Evolutionary conservation across 768 basidiomycete genomes (phyloP).

Genomic region (Atractiella rhizophila): DNA sequence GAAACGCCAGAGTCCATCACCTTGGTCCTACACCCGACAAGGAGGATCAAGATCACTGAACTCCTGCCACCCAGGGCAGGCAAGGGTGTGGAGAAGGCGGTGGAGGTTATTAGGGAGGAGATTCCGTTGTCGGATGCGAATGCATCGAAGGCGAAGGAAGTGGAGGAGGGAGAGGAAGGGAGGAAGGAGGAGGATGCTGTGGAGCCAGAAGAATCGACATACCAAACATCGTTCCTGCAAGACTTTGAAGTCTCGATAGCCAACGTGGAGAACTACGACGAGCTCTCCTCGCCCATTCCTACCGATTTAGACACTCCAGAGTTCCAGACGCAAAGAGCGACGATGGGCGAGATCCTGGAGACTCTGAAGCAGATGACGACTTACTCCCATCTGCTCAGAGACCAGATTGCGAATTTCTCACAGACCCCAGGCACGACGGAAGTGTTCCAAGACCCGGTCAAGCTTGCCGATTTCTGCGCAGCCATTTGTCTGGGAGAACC

Average conservation of each 20-base stretch:
- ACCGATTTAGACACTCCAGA: too few species aligned
- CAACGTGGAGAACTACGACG: constrained; percentile 53
- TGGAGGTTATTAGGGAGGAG: too few species aligned
- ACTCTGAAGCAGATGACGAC: constrained; percentile 98
- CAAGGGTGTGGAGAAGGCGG: constrained; percentile 1
- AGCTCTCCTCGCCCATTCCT: too few species aligned
- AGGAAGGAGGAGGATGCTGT: background rate
- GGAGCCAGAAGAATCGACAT: constrained; percentile 3
- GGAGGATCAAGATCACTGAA: constrained; percentile 66
- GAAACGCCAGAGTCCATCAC: constrained; percentile 78
- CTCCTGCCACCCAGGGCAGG: constrained; percentile 34
- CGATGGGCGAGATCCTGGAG: constrained; percentile 85
- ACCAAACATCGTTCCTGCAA: constrained; percentile 66
- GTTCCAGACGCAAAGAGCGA: constrained; percentile 66
- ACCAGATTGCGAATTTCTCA: constrained; percentile 89
- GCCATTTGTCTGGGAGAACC: constrained; percentile 87
- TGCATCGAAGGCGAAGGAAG: constrained; percentile 12
- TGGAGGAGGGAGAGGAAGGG: constrained; percentile 12
- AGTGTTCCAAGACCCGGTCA: constrained; percentile 91
- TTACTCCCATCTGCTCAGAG: constrained; percentile 87
- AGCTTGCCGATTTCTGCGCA: constrained; percentile 88
- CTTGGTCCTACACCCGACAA: constrained; percentile 77
- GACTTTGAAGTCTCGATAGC: constrained; percentile 63
- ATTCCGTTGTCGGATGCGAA: constrained; percentile 11
- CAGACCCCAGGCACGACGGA: constrained; percentile 77